These are phyloP conservation scores for Escovopsis weberi DNA, from an alignment of 2,329 filamentous ascomycete species.

Conservation along the genomic window DNA sequence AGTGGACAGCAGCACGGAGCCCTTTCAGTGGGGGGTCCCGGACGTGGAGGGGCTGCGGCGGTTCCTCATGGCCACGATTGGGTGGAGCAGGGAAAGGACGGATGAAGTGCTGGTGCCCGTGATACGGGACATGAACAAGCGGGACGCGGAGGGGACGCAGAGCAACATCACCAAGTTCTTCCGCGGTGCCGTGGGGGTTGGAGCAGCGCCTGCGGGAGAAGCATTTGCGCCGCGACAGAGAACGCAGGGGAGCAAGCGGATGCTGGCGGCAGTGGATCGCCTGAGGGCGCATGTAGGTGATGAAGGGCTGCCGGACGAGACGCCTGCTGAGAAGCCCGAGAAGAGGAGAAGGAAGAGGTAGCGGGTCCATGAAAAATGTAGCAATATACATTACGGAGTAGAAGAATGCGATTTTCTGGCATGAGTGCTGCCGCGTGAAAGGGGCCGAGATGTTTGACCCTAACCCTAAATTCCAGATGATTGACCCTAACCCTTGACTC, in stretches of 20 bases:
- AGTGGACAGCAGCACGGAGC: slow-evolving; percentile 63
- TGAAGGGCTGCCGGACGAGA: slow-evolving; percentile 1
- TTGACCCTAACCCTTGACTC: too few relatives aligned
- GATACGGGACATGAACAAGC: slow-evolving; percentile 84
- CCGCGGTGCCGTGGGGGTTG: slow-evolving; percentile 55
- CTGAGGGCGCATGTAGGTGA: slow-evolving; percentile 32
- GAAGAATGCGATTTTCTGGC: too few relatives aligned
- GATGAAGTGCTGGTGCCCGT: slow-evolving; percentile 95
- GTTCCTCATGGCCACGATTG: slow-evolving; percentile 84
- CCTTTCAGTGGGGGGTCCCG: slow-evolving; percentile 91
- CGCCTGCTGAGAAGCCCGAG: background rate
- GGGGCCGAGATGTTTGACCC: too few relatives aligned
- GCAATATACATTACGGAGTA: too few relatives aligned
- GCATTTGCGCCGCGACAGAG: slow-evolving; percentile 57
- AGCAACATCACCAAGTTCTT: slow-evolving; percentile 94
- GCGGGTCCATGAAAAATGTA: too few relatives aligned
- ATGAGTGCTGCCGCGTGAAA: too few relatives aligned
- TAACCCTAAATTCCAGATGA: too few relatives aligned
- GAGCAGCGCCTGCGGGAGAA: slow-evolving; percentile 33
- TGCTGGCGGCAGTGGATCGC: slow-evolving; percentile 59
- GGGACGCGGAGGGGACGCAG: slow-evolving; percentile 82
- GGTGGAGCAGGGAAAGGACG: slow-evolving; percentile 81
- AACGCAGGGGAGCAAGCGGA: slow-evolving; percentile 51
- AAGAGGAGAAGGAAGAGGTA: slow-evolving; percentile 7
- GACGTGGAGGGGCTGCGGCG: slow-evolving; percentile 72